Conservation (phyloP, 306 rosid genomes). For the Gillenia trifoliata region DNA sequence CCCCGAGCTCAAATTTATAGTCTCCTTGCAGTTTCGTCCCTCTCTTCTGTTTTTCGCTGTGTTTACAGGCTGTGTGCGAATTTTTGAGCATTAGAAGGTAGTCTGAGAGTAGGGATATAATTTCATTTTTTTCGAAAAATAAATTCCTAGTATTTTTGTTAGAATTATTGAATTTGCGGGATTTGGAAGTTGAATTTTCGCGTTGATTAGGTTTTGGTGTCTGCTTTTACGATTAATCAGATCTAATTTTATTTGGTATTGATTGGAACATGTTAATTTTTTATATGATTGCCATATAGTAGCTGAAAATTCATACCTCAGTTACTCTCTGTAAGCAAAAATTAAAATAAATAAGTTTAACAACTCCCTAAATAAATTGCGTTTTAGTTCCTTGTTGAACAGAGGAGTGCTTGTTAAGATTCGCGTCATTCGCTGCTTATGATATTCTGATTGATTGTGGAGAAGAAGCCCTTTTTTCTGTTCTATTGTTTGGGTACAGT, state of each 20-base stretch:
- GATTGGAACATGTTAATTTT: neutral
- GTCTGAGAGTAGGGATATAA: neutral
- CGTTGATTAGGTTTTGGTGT: neutral
- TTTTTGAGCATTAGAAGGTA: neutral
- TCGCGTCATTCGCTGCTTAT: neutral
- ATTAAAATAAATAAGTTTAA: neutral
- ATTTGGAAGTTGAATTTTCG: neutral
- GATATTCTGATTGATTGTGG: neutral
- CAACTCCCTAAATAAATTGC: neutral
- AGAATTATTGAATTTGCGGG: neutral
- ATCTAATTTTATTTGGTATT: neutral
- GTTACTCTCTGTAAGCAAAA: neutral
- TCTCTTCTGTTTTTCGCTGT: neutral
- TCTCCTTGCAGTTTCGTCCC: neutral
- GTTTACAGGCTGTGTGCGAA: neutral
- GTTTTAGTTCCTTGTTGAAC: neutral
- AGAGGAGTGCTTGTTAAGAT: neutral
- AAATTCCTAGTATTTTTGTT: neutral
- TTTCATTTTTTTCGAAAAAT: neutral
- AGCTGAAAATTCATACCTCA: neutral
- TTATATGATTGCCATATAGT: neutral
- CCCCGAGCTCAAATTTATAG: neutral
- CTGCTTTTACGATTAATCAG: neutral
- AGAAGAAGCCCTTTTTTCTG: neutral
- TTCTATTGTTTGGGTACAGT: neutral